Evolutionary conservation across 106 monocot genomes (phyloP).

Genomic region (Triglochin maritima): DNA sequence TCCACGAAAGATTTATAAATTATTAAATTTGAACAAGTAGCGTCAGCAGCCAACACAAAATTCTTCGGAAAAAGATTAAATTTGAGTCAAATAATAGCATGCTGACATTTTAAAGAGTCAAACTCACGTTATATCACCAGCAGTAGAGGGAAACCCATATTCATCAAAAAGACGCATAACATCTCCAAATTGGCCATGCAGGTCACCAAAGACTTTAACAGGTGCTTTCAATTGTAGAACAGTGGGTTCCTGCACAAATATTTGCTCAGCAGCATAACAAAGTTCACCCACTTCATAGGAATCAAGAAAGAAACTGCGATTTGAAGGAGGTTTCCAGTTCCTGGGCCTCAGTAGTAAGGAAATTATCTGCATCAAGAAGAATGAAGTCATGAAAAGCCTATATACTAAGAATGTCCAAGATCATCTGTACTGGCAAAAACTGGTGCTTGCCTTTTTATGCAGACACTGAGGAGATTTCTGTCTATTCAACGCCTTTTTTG

Average conservation of each 20-base stretch:
- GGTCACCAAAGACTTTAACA: slow-evolving; percentile 94
- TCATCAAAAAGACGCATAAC: slow-evolving; percentile 99
- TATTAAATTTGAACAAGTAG: too few species aligned
- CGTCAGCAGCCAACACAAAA: too few species aligned
- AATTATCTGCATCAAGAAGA: slow-evolving; percentile 56
- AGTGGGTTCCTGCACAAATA: slow-evolving; percentile 91
- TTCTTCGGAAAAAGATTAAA: too few species aligned
- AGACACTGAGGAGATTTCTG: slow-evolving; percentile 87
- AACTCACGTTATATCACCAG: slow-evolving; percentile 95
- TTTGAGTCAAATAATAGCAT: too few species aligned
- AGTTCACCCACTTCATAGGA: slow-evolving; percentile 97
- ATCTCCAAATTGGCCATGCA: slow-evolving; percentile 98
- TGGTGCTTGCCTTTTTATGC: slow-evolving; percentile 59
- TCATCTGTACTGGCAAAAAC: background rate
- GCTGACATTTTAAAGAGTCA: background rate
- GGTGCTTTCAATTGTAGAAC: slow-evolving; percentile 93
- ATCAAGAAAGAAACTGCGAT: slow-evolving; percentile 82
- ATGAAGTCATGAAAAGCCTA: slow-evolving; percentile 1
- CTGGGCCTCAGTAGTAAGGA: slow-evolving; percentile 74
- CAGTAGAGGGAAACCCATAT: slow-evolving; percentile 96
- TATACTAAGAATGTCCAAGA: background rate
- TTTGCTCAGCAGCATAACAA: slow-evolving; percentile 93
- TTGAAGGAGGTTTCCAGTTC: slow-evolving; percentile 79
- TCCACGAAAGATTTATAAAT: too few species aligned
- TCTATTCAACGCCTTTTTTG: slow-evolving; percentile 56